Conservation (phyloP, 176 grass and related monocot species). For the Musa schizocarpa region DNA sequence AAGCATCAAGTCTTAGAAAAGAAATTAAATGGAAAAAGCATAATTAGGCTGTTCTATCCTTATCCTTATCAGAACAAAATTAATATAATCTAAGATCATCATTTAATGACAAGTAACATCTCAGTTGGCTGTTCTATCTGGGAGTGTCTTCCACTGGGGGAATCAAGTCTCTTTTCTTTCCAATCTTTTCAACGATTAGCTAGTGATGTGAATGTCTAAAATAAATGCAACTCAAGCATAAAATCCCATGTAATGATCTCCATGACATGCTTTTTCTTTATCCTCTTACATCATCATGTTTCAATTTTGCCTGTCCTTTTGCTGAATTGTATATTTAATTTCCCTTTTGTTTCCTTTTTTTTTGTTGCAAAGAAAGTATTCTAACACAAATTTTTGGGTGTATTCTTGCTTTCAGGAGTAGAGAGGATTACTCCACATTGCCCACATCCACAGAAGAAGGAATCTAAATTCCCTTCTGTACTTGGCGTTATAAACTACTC, state of each 20-base stretch:
- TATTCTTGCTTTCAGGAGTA: neutral
- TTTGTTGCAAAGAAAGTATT: neutral
- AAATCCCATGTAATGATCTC: neutral
- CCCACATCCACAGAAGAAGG: neutral
- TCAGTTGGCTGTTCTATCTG: neutral
- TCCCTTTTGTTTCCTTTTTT: neutral
- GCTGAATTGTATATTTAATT: neutral
- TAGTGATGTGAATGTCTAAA: neutral
- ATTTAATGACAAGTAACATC: neutral
- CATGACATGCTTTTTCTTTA: neutral
- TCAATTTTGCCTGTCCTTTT: neutral
- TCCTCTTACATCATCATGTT: neutral
- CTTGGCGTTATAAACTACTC: too few species aligned
- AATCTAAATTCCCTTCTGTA: neutral
- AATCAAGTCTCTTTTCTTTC: neutral
- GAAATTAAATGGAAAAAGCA: neutral
- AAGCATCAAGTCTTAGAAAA: neutral
- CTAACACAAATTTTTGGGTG: neutral
- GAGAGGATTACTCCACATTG: slow-evolving; percentile 1
- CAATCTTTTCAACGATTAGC: neutral
- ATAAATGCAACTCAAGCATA: neutral
- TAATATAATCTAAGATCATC: neutral
- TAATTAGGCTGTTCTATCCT: neutral
- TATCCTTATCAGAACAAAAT: neutral
- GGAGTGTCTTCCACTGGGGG: neutral